Percentiles rank a stretch among this genome's conserved stretches.
These are phyloP conservation scores for Neoboletus brunneissimus DNA, from an alignment of 768 basidiomycete species.

Conservation along the genomic window DNA sequence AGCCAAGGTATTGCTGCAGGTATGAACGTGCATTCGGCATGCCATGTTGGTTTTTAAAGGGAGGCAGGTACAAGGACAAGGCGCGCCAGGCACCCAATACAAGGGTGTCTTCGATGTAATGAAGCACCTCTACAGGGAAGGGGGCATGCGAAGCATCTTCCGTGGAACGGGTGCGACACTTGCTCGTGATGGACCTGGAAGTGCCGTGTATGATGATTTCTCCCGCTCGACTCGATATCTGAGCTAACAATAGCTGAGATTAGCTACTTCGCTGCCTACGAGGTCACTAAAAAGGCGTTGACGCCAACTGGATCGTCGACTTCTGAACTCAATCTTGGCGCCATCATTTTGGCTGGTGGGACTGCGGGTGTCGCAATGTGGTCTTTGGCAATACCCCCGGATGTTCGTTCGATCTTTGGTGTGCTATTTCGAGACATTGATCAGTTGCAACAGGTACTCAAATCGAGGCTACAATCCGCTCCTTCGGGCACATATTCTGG, in stretches of 20 bases:
- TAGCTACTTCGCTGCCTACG: conserved; percentile 97
- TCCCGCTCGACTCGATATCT: not conserved
- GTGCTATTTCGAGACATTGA: conserved; percentile 4
- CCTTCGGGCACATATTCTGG: conserved; percentile 98
- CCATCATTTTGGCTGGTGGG: conserved; percentile 89
- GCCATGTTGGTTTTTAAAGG: conserved; percentile 6
- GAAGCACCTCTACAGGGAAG: conserved; percentile 87
- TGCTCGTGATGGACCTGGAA: conserved; percentile 93
- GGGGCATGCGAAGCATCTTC: conserved; percentile 88
- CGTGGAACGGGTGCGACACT: conserved; percentile 93
- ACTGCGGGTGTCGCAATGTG: conserved; percentile 98
- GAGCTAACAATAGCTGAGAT: conserved; percentile 4
- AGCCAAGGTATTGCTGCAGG: conserved; percentile 94
- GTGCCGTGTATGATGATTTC: conserved; percentile 73
- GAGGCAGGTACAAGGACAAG: conserved; percentile 86
- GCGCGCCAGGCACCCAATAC: conserved; percentile 66
- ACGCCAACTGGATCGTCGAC: conserved; percentile 80
- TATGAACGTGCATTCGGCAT: conserved; percentile 27
- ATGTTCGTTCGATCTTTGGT: conserved; percentile 51
- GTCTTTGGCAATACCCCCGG: conserved; percentile 94
- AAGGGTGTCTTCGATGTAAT: conserved; percentile 92
- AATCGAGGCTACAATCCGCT: conserved; percentile 94
- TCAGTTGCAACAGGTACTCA: conserved; percentile 67
- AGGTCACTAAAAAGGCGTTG: conserved; percentile 84
- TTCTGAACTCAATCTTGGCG: conserved; percentile 77